Evolutionary conservation across 2,329 filamentous ascomycete genomes (phyloP).

Genomic region (Colletotrichum spinosum): DNA sequence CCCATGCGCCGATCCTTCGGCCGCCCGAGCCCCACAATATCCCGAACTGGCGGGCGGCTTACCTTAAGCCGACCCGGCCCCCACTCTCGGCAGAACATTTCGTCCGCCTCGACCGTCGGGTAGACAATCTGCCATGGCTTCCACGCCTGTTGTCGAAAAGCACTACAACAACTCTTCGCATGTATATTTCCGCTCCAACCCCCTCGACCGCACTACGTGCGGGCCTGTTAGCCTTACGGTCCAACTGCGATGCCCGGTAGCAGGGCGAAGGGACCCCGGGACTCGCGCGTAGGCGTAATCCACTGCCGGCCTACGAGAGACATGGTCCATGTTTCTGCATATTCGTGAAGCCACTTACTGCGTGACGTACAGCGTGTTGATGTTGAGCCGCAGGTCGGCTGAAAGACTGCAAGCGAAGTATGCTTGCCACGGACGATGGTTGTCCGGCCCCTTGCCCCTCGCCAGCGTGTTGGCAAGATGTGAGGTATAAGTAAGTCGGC

Average conservation of each 20-base stretch:
- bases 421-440: neutral
- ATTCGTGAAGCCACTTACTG: neutral
- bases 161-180: too few species aligned
- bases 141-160: too few species aligned
- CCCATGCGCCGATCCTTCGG: neutral
- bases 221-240: too few species aligned
- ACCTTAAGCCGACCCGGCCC: slow-evolving; percentile 1
- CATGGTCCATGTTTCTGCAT: neutral
- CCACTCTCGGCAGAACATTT: slow-evolving; percentile 25
- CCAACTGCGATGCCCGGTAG: too few species aligned
- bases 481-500: too few species aligned
- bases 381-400: neutral
- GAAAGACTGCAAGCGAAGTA: neutral
- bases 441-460: too few species aligned
- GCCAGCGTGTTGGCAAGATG: too few species aligned
- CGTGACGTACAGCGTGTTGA: neutral
- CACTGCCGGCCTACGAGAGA: neutral
- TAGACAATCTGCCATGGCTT: too few species aligned
- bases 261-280: neutral
- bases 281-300: slow-evolving; percentile 1
- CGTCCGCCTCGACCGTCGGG: slow-evolving; percentile 16
- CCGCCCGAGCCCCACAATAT: slow-evolving; percentile 12
- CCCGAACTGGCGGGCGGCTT: slow-evolving; percentile 3
- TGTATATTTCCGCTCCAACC: too few species aligned
- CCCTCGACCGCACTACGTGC: too few species aligned